Evolutionary conservation across 352 stramenopile genomes (phyloP), one percentile per base, ranked within the genome.

Genomic region (Globisporangium polare): DNA sequence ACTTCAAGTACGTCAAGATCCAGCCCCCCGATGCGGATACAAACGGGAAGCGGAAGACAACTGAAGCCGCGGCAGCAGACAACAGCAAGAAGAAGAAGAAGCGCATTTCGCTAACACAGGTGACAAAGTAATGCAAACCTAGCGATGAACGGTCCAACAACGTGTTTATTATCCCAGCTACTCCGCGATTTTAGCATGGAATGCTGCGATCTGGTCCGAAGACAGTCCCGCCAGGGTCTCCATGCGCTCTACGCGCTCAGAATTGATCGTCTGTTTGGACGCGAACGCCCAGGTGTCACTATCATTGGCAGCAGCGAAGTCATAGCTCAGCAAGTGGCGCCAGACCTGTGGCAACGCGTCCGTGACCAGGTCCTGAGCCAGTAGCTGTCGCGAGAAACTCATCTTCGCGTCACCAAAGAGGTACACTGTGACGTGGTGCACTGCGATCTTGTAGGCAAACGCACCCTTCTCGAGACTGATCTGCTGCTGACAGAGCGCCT

Each of bases 1-100:
- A 92, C 62, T 88, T 89, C 54, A 90, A 90, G 62, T 89, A 90
- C 61, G 53, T 68, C 0, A 76, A 71, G 3, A 29, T 55, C 10
- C 59, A 39, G n/a, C 2, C 37, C 20, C 7, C 41, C 3, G 15
- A 7, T 50, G 17, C 17, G 29, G 52, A 5, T 62, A 51, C 12
- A 15, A 49, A 26, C 51, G 41, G 24, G 27, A 54, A 55, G 35
- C 20, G 33, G 15, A 58, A 9, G 24, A 2, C 27, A 1, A 24
- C 31, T 35, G 53, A 47, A 7, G 41, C 15, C 20, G 24, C 31
- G 50, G 8, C 39, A 43, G 27, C 31, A 37, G 50, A 41, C 29
- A 55, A n/a, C n/a, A 45, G 9, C 12, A 49, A 41, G 29, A 46
- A 49, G 52, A 46, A 49, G 52, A 46, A 53, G 22, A 56, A 63